Percentiles rank a stretch among this genome's conserved stretches.
Evolutionary conservation across 2,329 filamentous ascomycete genomes (phyloP).

Genomic region (Aspergillaceae sp.): DNA sequence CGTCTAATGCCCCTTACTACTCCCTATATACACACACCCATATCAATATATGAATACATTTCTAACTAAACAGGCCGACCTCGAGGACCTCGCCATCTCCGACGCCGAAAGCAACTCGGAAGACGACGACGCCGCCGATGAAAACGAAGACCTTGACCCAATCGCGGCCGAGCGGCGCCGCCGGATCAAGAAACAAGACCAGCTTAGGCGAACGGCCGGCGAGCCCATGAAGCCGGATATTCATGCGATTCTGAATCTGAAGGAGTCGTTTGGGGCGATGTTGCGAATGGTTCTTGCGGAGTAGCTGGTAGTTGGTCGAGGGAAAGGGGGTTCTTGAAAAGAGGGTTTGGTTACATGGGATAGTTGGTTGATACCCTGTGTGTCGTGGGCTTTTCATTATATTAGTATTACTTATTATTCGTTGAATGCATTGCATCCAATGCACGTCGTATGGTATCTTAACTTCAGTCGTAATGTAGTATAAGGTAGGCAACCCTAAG

Average conservation of each 20-base stretch:
- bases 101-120: constrained; percentile 53
- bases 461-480: no score
- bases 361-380: no score
- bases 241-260: constrained; percentile 69
- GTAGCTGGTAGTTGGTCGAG: constrained; percentile 29
- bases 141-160: constrained; percentile 72
- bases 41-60: neutral
- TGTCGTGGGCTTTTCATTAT: no score
- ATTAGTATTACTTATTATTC: no score
- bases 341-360: no score
- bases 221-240: constrained; percentile 75
- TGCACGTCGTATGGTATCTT: no score
- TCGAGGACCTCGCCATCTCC: constrained; percentile 77
- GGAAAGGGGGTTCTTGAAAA: no score
- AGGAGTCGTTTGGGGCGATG: constrained; percentile 73
- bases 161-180: constrained; percentile 78
- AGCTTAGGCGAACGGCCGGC: constrained; percentile 68
- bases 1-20: constrained; percentile 9
- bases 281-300: constrained; percentile 71
- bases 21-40: no score
- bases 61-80: constrained; percentile 49
- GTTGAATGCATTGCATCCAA: no score
- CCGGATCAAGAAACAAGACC: constrained; percentile 67
- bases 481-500: no score
- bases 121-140: constrained; percentile 58